Evolutionary conservation across 768 basidiomycete species (phyloP), one percentile per base, ranked within the genome.

Genomic region (Tylopilus intermedius): DNA sequence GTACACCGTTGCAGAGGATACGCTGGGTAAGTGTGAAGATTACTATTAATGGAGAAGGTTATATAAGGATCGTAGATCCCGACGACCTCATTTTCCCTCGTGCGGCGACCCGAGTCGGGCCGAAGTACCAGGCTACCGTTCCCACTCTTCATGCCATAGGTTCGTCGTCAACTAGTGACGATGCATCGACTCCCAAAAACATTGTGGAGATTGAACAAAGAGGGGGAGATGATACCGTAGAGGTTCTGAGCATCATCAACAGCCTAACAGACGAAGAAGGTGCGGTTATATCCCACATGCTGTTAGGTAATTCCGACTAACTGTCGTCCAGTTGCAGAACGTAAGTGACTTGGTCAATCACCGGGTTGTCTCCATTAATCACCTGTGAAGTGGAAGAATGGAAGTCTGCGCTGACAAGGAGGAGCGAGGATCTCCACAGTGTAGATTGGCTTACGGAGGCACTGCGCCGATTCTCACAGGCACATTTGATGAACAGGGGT

Each of bases 51-150:
- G 43, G 59, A 45, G 29, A 54, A 49, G 8, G 58, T 70, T 65
- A 58, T 61, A 63, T 63, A 57, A 65, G 59, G 67, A 61, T 54
- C 50, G 58, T 68, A 94, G 95, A 98, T 76, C 84, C 91, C 44
- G 93, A 99, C 69, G 95, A 99, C 73, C 82, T 93, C 54, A 95
- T 98, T 67, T 97, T 94, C 68, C 94, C 95, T 54, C 86, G 93
- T 53, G 86, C 92, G 13, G 87, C 90, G 7, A 94, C 90, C 22
- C 85, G 94, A n/a, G 79, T 92, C 35, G 93, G 94, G 14, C 79
- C 83, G 38, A 93, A 90, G 65, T 97, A 81, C 64, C 94, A 97
- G 69, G 88, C 78, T 41, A 75, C 63, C 56, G 82, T 82, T 14
- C 81, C 77, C 44, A 63, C 55, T 49, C 47, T 58, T 26, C 41